Evolutionary conservation across 805 yeast species (phyloP), one percentile per base, ranked within the genome.

Genomic region (Yarrowia yakushimensis): DNA sequence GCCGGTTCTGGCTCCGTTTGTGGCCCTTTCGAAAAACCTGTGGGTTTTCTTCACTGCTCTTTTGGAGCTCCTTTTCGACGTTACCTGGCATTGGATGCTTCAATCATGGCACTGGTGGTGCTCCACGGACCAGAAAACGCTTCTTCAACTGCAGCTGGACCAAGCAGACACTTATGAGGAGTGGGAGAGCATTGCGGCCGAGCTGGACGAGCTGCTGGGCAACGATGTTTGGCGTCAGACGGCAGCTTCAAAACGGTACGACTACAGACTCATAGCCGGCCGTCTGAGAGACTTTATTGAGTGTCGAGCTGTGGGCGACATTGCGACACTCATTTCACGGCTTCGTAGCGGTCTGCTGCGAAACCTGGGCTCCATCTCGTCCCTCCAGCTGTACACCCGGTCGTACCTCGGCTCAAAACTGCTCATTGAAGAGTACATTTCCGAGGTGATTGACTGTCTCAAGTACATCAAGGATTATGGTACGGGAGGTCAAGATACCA

Each of bases 281-380:
- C 79, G 97, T 63, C 78, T 87, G 65, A 81, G 84, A 60, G 78
- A 80, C 25, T 73, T 94, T 50, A 76, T 81, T 50, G 80, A 80
- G 20, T 91, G 96, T 0, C 72, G 94, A 54, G 76, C 78, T 27
- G 77, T 78, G 8, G 79, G 79, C 13, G 90, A 91, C 71, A 76
- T 84, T 1, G 79, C 78, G 20, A 74, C 78, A 33, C 76, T 91
- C 18, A 80, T 87, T 75, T 84, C 87, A 20, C 76, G 87, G 37
- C 79, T 93, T 48, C 76, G 97, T 41, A 87, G 96, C 0, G 96
- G 97, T 0, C 81, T 91, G 69, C 76, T 94, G 34, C 76, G 99
- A 41, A 94, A 94, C 71, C 88, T 93, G 76, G 98, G 96, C 7
- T 96, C 96, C 0, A 90, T 94, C 4, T 82, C 96, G 0, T 88